Evolutionary conservation across 2,329 filamentous ascomycete genomes (phyloP), one percentile per base, ranked within the genome.

Genomic region (Diaporthe sp.): DNA sequence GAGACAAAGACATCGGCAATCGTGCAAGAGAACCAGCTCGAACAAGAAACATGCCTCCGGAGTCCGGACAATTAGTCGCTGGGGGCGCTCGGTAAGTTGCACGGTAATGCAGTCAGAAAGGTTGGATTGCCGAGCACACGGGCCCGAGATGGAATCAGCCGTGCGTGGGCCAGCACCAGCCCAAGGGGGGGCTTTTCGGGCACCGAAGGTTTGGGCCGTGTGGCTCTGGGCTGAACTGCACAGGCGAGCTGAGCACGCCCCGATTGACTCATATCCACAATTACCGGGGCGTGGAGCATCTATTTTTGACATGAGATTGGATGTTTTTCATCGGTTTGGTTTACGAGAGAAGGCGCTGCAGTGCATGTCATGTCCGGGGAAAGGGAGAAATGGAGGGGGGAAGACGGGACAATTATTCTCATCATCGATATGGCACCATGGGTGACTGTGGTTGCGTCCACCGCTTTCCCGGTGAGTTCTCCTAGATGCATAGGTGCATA

Each of bases 171-270:
- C 57, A 49, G 57, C 44, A 34, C 17, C 57, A 39, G 55, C 28
- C 28, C 61, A 51, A 70, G 44, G 72, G 67, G 71, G 68, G 37
- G 53, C 34, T 31, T 51, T 75, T 76, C 75, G 75, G 75, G 63
- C 75, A 76, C 75, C 75, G 75, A 76, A 70, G 60, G 37, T 51
- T 44, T 47, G 47, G 57, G 25, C 42, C 39, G 53, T 53, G 58
- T 44, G 34, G 58, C 42, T 34, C 44, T 65, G 73, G 25, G 60
- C 47, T 72, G 55, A 60, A 57, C 28, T 6, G 28, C 53, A 49
- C 37, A 51, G n/a, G 37, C 55, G 51, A 58, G 71, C 47, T 71
- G 71, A 55, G 20, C n/a, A 2, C 3, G 3, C 25, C 71, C 58
- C 47, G 57, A 22, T 63, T 63, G 31, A 44, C n/a, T 42, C 17